Conservation (phyloP, 345 rosid genomes). For the Eucalyptus caleyi region DNA sequence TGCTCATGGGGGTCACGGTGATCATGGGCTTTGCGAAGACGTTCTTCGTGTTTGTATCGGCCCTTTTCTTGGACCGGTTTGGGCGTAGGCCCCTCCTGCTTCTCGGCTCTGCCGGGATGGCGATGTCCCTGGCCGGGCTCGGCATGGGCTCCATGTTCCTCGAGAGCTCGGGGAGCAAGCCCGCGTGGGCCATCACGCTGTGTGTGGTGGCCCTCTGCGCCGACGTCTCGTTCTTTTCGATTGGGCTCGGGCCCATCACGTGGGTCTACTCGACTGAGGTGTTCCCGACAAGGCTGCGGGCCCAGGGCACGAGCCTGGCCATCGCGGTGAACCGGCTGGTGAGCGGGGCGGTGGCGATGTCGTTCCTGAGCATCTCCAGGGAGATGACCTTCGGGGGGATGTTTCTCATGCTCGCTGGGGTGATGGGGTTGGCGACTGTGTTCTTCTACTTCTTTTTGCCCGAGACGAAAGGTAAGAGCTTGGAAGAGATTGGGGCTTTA, state of each 20-base stretch:
- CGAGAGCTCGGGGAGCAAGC: constrained; percentile 6
- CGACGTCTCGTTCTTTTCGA: constrained; percentile 49
- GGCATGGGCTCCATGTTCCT: constrained; percentile 33
- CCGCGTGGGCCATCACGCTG: constrained; percentile 30
- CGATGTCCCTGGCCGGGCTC: constrained; percentile 22
- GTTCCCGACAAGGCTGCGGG: constrained; percentile 52
- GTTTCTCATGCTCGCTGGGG: constrained; percentile 38
- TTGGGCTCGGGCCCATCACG: constrained; percentile 65
- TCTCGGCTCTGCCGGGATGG: constrained; percentile 45
- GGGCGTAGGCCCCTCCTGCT: constrained; percentile 60
- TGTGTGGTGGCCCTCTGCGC: constrained; percentile 36
- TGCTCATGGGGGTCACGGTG: constrained; percentile 37
- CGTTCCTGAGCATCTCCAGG: constrained; percentile 27
- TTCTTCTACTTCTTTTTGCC: constrained; percentile 44
- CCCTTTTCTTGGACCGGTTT: constrained; percentile 38
- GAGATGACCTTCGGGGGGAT: constrained; percentile 42
- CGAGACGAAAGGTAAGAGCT: constrained; percentile 52
- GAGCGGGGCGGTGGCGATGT: constrained; percentile 58
- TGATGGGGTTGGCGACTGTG: constrained; percentile 20
- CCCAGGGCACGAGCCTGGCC: constrained; percentile 59
- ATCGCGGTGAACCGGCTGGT: constrained; percentile 52
- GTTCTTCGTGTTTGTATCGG: constrained; percentile 33
- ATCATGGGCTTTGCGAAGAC: constrained; percentile 44
- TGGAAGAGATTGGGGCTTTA: constrained; percentile 41
- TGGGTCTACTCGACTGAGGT: constrained; percentile 76